phyloP scores from a whole-genome alignment of 768 basidiomycete species.

The Gloeophyllum trabeum region DNA sequence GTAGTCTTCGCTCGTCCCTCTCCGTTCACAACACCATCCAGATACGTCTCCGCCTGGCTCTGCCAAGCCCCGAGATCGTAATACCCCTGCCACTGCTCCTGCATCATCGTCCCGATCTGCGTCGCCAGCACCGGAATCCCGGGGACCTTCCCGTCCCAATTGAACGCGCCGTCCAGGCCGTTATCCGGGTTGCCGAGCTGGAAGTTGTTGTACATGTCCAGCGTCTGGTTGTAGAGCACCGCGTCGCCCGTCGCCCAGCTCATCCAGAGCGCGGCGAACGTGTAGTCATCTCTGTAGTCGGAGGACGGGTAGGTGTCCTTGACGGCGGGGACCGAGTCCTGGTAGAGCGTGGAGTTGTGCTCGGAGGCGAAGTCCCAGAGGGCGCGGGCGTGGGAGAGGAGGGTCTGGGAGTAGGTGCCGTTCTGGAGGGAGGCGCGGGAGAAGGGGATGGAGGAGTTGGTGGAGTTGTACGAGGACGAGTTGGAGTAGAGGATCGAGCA shows the following conservation, averaged over 20 bases:
- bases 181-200: conserved; percentile 22
- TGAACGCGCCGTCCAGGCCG: conserved; percentile 51
- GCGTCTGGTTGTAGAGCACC: conserved; percentile 49
- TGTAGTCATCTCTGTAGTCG: conserved; percentile 61
- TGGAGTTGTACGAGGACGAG: conserved; percentile 44
- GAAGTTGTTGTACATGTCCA: conserved; percentile 47
- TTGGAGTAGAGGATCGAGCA: conserved; percentile 75
- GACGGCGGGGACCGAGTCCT: conserved; percentile 56
- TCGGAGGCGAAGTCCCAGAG: conserved; percentile 73
- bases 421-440: conserved; percentile 62
- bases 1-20: conserved; percentile 47
- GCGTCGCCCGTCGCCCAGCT: conserved; percentile 58
- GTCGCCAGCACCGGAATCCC: conserved; percentile 67
- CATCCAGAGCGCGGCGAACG: conserved; percentile 68
- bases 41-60: conserved; percentile 57
- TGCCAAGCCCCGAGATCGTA: conserved; percentile 65
- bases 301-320: conserved; percentile 61
- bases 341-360: conserved; percentile 48
- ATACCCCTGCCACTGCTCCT: no score
- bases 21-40: conserved; percentile 59
- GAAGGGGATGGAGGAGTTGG: conserved; percentile 34
- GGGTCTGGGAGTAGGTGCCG: conserved; percentile 53
- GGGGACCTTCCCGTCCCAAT: conserved; percentile 83
- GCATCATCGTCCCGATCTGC: conserved; percentile 51
- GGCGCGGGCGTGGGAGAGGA: conserved; percentile 64